phyloP scores from a whole-genome alignment of 129 eudicot genomes.

The Flaveria linearis region DNA sequence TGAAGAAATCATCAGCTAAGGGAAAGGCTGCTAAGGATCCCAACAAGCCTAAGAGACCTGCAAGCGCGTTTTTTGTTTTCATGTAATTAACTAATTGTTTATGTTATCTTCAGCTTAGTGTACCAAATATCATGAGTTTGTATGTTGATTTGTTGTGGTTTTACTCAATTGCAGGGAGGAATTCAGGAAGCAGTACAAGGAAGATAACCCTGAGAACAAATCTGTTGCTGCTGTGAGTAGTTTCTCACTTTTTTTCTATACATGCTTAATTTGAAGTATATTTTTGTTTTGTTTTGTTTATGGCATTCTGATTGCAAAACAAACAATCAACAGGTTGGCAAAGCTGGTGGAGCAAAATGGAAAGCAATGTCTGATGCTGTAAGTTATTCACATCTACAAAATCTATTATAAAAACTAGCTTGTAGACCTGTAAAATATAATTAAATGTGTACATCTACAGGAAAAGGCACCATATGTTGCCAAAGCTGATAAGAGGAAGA shows the following conservation, averaged over 20 bases:
- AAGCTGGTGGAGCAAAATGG: conserved; percentile 87
- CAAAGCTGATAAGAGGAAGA: conserved; percentile 72
- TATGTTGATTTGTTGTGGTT: neutral
- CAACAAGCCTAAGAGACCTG: conserved; percentile 92
- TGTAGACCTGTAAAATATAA: neutral
- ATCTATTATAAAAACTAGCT: neutral
- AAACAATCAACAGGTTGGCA: conserved; percentile 55
- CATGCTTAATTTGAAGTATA: neutral
- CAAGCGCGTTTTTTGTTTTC: conserved; percentile 87
- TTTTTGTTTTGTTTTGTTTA: neutral
- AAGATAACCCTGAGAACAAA: conserved; percentile 66
- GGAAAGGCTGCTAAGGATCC: conserved; percentile 76
- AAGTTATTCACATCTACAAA: neutral
- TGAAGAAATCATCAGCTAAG: conserved; percentile 55
- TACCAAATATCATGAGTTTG: neutral
- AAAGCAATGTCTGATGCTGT: conserved; percentile 64
- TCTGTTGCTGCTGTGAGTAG: conserved; percentile 77
- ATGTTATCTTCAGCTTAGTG: neutral
- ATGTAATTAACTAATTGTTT: conserved; percentile 41
- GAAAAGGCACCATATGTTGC: conserved; percentile 67
- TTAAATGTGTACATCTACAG: conserved; percentile 28
- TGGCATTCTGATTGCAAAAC: neutral
- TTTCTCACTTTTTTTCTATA: neutral
- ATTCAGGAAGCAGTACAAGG: conserved; percentile 64
- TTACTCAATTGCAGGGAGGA: conserved; percentile 51